Evolutionary conservation across 1,284 basidiomycete genomes (phyloP), one percentile per base, ranked within the genome.

Genomic region (Takashimella koratensis): DNA sequence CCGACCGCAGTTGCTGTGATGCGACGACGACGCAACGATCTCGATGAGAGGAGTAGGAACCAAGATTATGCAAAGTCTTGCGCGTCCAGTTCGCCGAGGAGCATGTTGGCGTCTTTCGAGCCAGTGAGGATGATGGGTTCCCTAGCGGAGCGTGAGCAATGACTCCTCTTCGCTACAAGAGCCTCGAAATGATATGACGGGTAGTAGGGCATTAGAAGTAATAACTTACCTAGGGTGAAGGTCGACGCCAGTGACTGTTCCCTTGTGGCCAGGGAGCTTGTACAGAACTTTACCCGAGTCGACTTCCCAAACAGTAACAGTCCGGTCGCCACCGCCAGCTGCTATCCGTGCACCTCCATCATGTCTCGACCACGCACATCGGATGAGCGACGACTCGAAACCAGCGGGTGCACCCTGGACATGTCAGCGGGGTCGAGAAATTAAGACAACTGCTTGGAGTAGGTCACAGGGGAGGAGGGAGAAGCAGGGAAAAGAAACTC

Each of bases 181-280:
- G 30, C 8, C 16, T 36, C 8, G 30, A n/a, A 22, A 36, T 36
- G 16, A 8, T 16, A 36, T 8, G 16, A 16, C 8, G 8, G 16
- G 30, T 16, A 36, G 30, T 16, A 36, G 16, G 8, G 16, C 30
- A 13, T 26, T 24, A 46, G 53, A 22, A 52, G 22, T 13, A 13
- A n/a, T 6, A 23, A 67, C 71, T 57, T 51, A 70, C 67, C 66
- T 68, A 13, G 73, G 74, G 57, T 93, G 90, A 78, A 92, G 92
- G 68, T 92, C 91, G 0, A 91, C 90, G 13, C 86, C 79, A 1
- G 88, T 91, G 6, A 95, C 91, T 0, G 91, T 93, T 12, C 92
- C 92, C 75, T 90, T 94, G 74, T 96, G 92, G 12, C 92, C 92
- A 39, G 92, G 91, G 49, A 96, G 80, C 82, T 95, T 94, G 79